These are phyloP conservation scores for Adansonia rubrostipa DNA, from an alignment of 441 rosid genomes.

Conservation along the genomic window DNA sequence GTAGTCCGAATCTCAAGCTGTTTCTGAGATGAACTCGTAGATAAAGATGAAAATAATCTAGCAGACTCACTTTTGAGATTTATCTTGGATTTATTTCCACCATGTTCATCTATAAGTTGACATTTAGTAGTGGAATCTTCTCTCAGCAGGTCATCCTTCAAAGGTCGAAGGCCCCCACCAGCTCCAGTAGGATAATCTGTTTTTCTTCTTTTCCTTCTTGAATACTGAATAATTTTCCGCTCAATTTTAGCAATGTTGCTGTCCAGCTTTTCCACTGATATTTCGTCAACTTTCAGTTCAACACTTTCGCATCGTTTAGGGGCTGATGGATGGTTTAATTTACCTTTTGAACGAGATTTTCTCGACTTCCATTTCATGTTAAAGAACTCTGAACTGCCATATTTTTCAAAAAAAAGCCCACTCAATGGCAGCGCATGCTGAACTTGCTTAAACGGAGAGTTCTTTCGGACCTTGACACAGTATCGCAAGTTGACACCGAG, in stretches of 20 bases:
- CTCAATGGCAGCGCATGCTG: conserved; percentile 79
- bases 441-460: conserved; percentile 63
- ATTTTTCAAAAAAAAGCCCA: conserved; percentile 62
- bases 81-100: conserved; percentile 24
- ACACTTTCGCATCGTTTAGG: conserved; percentile 40
- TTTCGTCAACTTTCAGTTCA: conserved; percentile 42
- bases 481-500: conserved; percentile 79
- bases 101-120: conserved; percentile 29
- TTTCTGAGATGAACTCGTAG: conserved; percentile 25
- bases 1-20: conserved; percentile 39
- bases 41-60: no score
- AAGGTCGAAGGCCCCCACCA: conserved; percentile 28
- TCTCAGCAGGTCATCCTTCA: conserved; percentile 27
- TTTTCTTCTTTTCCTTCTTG: conserved; percentile 75
- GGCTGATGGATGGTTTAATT: conserved; percentile 40
- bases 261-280: conserved; percentile 36
- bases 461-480: conserved; percentile 80
- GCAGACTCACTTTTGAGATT: conserved; percentile 1
- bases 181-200: conserved; percentile 44
- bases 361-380: conserved; percentile 72
- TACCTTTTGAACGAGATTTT: conserved; percentile 75
- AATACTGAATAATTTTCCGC: conserved; percentile 70
- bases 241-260: conserved; percentile 43
- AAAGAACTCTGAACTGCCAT: conserved; percentile 47
- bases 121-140: conserved; percentile 36